phyloP scores from a whole-genome alignment of 441 rosid genomes.

The Populus trichocarpa region DNA sequence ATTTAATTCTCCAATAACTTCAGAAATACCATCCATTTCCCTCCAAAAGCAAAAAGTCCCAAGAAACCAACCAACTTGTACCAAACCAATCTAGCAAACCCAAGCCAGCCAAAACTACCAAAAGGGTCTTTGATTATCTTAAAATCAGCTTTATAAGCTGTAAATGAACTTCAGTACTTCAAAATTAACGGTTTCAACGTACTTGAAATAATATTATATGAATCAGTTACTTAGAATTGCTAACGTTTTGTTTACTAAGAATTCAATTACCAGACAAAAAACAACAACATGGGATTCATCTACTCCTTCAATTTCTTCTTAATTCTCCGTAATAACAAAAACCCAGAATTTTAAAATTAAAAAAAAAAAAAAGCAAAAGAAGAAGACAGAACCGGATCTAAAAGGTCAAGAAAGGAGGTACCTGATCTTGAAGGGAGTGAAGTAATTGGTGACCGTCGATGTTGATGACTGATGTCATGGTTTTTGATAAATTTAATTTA shows the following conservation, averaged over 20 bases:
- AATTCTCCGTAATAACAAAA: too few relatives aligned
- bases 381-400: not conserved
- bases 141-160: not conserved
- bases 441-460: conserved; percentile 26
- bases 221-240: not conserved
- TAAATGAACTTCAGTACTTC: not conserved
- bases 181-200: not conserved
- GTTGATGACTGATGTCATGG: conserved; percentile 35
- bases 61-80: not conserved
- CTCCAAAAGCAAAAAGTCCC: not conserved
- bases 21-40: not conserved
- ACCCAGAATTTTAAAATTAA: not conserved
- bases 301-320: not conserved
- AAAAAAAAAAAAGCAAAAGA: too few relatives aligned
- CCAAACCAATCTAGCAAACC: not conserved
- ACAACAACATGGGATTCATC: not conserved
- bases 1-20: not conserved
- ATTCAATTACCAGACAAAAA: not conserved
- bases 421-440: conserved; percentile 37
- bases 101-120: not conserved
- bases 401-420: conserved; percentile 1
- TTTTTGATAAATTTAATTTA: not conserved
- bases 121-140: not conserved
- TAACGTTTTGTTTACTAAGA: not conserved
- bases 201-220: not conserved